Evolutionary conservation across 805 yeast species (phyloP).

Genomic region (Candida sonorensis): DNA sequence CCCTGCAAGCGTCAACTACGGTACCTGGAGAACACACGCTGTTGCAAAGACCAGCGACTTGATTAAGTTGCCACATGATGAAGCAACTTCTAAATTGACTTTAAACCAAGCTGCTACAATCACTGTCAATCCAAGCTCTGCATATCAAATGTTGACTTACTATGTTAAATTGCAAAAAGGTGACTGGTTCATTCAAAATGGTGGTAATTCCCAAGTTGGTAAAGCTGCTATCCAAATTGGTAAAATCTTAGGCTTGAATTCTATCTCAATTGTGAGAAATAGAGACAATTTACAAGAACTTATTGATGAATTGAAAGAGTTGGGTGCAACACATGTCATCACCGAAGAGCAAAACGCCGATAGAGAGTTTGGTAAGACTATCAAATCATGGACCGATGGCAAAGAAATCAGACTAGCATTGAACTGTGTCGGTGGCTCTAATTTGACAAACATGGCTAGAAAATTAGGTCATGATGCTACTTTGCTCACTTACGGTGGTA

Average conservation of each 20-base stretch:
- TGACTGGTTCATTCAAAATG: slow-evolving; percentile 94
- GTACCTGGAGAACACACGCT: slow-evolving; percentile 90
- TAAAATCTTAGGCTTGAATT: slow-evolving; percentile 67
- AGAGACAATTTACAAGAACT: slow-evolving; percentile 68
- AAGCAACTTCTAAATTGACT: slow-evolving; percentile 36
- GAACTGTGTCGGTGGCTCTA: slow-evolving; percentile 91
- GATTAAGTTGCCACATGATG: slow-evolving; percentile 44
- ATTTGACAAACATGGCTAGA: slow-evolving; percentile 74
- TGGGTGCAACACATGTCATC: slow-evolving; percentile 85
- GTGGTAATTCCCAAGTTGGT: slow-evolving; percentile 95
- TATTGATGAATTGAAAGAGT: slow-evolving; percentile 42
- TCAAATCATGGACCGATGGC: slow-evolving; percentile 46
- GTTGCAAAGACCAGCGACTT: slow-evolving; percentile 45
- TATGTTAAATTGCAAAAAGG: slow-evolving; percentile 55
- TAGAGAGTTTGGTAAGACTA: slow-evolving; percentile 54
- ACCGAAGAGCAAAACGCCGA: slow-evolving; percentile 81
- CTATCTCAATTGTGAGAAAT: slow-evolving; percentile 83
- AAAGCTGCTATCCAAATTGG: slow-evolving; percentile 87
- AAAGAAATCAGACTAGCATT: slow-evolving; percentile 66
- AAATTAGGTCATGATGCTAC: slow-evolving; percentile 70
- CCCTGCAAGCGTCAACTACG: slow-evolving; percentile 70
- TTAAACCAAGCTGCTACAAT: slow-evolving; percentile 77
- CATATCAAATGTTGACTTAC: slow-evolving; percentile 78
- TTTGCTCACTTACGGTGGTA: slow-evolving; percentile 91
- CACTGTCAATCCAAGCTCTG: slow-evolving; percentile 88